Evolutionary conservation across 371 early-diverging fungal genomes (phyloP).

Genomic region (Gilbertella persicaria): DNA sequence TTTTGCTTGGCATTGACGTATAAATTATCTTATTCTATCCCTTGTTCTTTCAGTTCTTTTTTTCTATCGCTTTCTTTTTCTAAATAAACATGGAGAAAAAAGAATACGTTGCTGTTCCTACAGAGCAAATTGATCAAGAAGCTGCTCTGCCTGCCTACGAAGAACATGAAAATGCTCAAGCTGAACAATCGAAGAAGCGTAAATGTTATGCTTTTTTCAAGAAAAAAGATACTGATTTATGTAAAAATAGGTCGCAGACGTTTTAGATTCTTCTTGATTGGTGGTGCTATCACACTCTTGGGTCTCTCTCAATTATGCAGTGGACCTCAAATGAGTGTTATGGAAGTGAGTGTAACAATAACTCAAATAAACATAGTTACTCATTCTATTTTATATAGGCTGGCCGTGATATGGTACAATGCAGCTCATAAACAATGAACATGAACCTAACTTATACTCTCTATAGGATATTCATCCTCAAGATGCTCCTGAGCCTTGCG

Average conservation of each 20-base stretch:
- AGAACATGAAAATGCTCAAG: conserved; percentile 1
- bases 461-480: neutral
- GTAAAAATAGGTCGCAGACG: conserved; percentile 6
- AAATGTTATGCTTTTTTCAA: neutral
- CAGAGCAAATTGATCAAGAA: conserved; percentile 14
- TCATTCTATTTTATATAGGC: neutral
- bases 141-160: conserved; percentile 15
- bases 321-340: neutral
- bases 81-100: conserved; percentile 16
- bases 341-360: neutral
- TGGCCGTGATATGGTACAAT: neutral
- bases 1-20: conserved; percentile 16
- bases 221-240: neutral
- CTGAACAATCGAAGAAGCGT: conserved; percentile 1
- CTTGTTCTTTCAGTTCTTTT: conserved; percentile 6
- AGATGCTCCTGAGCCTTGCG: conserved; percentile 13
- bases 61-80: neutral
- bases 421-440: too few species aligned
- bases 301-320: conserved; percentile 15
- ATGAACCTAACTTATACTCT: neutral
- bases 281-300: conserved; percentile 26
- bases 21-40: neutral
- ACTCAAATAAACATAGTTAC: neutral
- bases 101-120: conserved; percentile 27
- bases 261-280: conserved; percentile 15